Percentiles rank a stretch among this genome's conserved stretches.
Evolutionary conservation across 2,329 filamentous ascomycete genomes (phyloP).

Genomic region (Tetracladium maxilliforme): DNA sequence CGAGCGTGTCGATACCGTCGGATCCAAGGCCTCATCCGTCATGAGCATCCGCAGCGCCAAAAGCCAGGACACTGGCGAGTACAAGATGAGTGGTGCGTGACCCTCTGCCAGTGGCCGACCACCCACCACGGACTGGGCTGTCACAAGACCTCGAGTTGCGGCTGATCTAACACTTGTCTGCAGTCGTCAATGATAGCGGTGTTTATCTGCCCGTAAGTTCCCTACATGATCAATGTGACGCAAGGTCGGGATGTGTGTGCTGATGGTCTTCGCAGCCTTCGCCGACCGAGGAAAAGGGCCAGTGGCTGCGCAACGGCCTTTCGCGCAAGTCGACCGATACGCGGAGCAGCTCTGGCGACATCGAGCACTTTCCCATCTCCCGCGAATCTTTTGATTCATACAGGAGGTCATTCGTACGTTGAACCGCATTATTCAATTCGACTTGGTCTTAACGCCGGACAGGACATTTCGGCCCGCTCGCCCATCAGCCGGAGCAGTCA

Average conservation of each 20-base stretch:
- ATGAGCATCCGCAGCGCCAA: conserved; percentile 46
- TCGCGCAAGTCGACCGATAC: conserved; percentile 39
- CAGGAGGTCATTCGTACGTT: conserved; percentile 77
- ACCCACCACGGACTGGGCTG: no score
- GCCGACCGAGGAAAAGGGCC: conserved; percentile 67
- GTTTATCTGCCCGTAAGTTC: conserved; percentile 75
- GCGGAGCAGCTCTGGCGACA: conserved; percentile 55
- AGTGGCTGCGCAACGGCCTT: conserved; percentile 50
- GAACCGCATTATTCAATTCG: conserved; percentile 5
- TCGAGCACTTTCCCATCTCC: conserved; percentile 89
- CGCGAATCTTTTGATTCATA: conserved; percentile 96
- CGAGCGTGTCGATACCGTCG: conserved; percentile 46
- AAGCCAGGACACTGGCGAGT: conserved; percentile 53
- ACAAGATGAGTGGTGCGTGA: conserved; percentile 64
- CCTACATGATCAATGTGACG: conserved; percentile 2
- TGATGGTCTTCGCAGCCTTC: conserved; percentile 48
- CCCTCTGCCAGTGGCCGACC: conserved; percentile 3
- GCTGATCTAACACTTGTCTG: conserved; percentile 11
- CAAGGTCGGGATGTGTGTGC: conserved; percentile 10
- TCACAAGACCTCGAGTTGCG: conserved; percentile 4
- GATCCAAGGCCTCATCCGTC: conserved; percentile 45
- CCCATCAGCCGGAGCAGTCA: conserved; percentile 49
- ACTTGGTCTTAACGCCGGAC: conserved; percentile 5
- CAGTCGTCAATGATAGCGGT: conserved; percentile 92
- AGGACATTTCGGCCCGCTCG: conserved; percentile 86